These are phyloP conservation scores for Orychophragmus violaceus DNA, from an alignment of 345 rosid species.

Conservation along the genomic window DNA sequence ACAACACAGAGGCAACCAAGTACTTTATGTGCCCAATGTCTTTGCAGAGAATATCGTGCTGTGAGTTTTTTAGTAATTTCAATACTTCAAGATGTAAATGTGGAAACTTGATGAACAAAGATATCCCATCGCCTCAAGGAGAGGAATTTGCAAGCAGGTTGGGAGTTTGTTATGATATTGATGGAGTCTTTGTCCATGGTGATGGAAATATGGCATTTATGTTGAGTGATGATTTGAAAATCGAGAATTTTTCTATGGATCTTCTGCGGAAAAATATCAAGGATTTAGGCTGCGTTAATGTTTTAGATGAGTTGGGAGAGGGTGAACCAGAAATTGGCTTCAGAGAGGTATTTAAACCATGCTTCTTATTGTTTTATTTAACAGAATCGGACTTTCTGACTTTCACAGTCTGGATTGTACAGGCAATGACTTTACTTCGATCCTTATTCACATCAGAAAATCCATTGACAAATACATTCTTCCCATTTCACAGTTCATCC, in stretches of 20 bases:
- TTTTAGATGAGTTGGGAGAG: not conserved
- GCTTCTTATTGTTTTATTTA: not conserved
- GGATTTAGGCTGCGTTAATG: not conserved
- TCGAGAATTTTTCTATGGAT: not conserved
- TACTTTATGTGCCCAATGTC: not conserved
- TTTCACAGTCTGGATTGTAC: not conserved
- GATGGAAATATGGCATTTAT: slow-evolving; percentile 2
- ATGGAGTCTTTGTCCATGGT: slow-evolving; percentile 10
- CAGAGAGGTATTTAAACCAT: slow-evolving; percentile 1
- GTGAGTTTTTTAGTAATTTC: slow-evolving; percentile 5
- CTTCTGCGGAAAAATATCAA: not conserved
- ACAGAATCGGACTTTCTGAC: not conserved
- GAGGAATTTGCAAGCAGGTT: no score
- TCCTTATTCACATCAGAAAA: slow-evolving; percentile 9
- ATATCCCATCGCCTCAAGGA: not conserved
- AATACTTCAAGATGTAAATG: slow-evolving; percentile 1
- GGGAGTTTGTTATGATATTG: not conserved
- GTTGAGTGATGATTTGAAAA: not conserved
- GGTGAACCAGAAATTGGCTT: not conserved
- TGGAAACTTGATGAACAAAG: slow-evolving; percentile 7
- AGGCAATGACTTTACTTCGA: slow-evolving; percentile 2
- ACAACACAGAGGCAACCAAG: not conserved
- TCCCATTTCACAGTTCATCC: not conserved
- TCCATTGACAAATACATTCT: not conserved
- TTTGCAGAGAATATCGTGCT: not conserved